Evolutionary conservation across 2,329 filamentous ascomycete species (phyloP), one percentile per base, ranked within the genome.

Genomic region (Aspergillus chevalieri): DNA sequence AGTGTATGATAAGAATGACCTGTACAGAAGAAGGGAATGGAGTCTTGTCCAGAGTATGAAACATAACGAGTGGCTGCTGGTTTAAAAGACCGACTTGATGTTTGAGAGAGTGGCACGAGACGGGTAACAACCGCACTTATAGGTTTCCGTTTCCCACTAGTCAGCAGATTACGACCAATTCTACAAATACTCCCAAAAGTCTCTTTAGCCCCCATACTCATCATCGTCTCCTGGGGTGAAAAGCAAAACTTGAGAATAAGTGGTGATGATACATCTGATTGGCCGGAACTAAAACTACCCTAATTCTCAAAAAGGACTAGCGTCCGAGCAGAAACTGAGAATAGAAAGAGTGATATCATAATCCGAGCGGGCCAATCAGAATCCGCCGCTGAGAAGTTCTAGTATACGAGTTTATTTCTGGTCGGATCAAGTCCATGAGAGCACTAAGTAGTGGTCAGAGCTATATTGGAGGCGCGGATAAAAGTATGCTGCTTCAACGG

Each of bases 101-200:
- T 24, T 51, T 43, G 49, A 51, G 36, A 26, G 44, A 41, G 26
- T 14, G 33, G 10, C 52, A 38, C 44, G 26, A 30, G 7, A 30
- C 43, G 44, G 47, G 47, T 39, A 39, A 39, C n/a, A 4, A 17
- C n/a, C n/a, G n/a, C n/a, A 39, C 7, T 30, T 30, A 17, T 19
- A 39, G 36, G 8, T 12, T 19, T 15, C 36, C 15, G 9, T 39
- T 39, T 39, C 14, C 14, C 36, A 39, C 14, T 1, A 22, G 4
- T 19, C 15, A 39, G 17, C 26, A 30, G 12, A 39, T 19, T 8
- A 2, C n/a, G 36, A 9, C 36, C 36, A 2, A 6, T 17, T 10
- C 5, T 17, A 1, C 6, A 39, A 19, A 12, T 9, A 7, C 22
- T 46, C 24, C 33, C 36, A 42, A 22, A 15, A 39, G 2, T 21